Evolutionary conservation across 495 filamentous ascomycete species (phyloP).

Genomic region (Xylaria palmicola): DNA sequence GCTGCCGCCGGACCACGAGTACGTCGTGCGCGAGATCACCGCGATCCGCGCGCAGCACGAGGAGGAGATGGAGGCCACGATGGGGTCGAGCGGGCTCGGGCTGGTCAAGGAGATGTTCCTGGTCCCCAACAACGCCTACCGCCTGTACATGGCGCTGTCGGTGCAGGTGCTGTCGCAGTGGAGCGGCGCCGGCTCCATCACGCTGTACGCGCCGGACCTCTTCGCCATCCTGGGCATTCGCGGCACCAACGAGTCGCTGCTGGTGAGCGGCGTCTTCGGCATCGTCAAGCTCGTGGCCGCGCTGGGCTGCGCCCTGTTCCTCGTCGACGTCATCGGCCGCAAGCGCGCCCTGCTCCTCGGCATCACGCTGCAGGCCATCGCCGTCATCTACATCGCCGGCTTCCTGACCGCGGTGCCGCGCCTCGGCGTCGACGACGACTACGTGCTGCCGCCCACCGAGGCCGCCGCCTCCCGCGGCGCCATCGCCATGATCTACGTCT

Average conservation of each 20-base stretch:
- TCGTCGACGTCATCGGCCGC: slow-evolving; percentile 72
- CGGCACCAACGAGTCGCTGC: slow-evolving; percentile 59
- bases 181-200: slow-evolving; percentile 70
- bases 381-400: slow-evolving; percentile 67
- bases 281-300: slow-evolving; percentile 66
- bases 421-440: slow-evolving; percentile 36
- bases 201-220: slow-evolving; percentile 64
- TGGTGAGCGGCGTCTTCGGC: slow-evolving; percentile 69
- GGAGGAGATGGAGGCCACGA: slow-evolving; percentile 57
- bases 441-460: slow-evolving; percentile 29
- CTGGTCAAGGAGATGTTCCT: slow-evolving; percentile 61
- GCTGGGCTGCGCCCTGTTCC: slow-evolving; percentile 64
- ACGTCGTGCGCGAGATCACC: slow-evolving; percentile 50
- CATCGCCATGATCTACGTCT: slow-evolving; percentile 66
- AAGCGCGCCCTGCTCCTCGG: slow-evolving; percentile 66
- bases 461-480: slow-evolving; percentile 50
- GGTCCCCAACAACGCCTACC: slow-evolving; percentile 61
- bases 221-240: slow-evolving; percentile 64
- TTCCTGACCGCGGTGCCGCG: slow-evolving; percentile 59
- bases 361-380: slow-evolving; percentile 59
- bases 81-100: slow-evolving; percentile 53
- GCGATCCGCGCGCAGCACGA: slow-evolving; percentile 50
- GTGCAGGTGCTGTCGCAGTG: slow-evolving; percentile 65
- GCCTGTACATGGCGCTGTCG: slow-evolving; percentile 57
- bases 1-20: slow-evolving; percentile 47